Evolutionary conservation across 2,329 filamentous ascomycete species (phyloP), one percentile per base, ranked within the genome.

Genomic region (Clonostachys byssicola): DNA sequence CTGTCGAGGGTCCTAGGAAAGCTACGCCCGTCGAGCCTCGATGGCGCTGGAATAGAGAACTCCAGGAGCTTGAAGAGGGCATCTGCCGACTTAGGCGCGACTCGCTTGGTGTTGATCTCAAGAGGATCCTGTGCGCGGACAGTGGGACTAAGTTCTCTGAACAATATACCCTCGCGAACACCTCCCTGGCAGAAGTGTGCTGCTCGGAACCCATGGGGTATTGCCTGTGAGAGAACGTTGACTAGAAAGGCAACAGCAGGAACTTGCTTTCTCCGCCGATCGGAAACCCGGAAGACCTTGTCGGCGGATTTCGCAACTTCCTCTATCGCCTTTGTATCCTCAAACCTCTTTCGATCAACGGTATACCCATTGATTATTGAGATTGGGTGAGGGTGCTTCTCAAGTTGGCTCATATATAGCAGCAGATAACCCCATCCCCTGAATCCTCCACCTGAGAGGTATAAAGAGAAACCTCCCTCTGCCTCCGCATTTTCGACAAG

Each of bases 171-270:
- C 66, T 88, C 85, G 34, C 85, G 71, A 3, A 88, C 83, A 5
- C 85, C 85, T 16, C 85, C 85, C 58, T 89, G 85, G 51, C 83
- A 86, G 66, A 89, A 89, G 34, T 80, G 75, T 3, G 86, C 80
- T 35, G 76, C 71, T 40, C 75, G 74, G 51, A 87, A 79, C 14
- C 65, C 66, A 36, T 68, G 66, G 1, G 84, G 83, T 10, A 88
- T 68, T 4, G 80, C 78, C 47, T 79, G 70, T 7, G 76, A 71
- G 2, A 88, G 70, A 34, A 82, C 81, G 16, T 77, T 76, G 38
- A 88, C 75, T 5, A 88, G 67, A 50, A 86, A 81, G 0, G 83
- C 81, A 2, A 88, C 83, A 0, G 85, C 83, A 1, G 85, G 83
- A 5, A 88, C 81, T 59, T 89, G 85, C 1, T 72, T 72, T 8